Percentiles rank a stretch among this genome's conserved stretches.
Conservation (phyloP, 495 filamentous ascomycete genomes). For the Platismatia glauca region DNA sequence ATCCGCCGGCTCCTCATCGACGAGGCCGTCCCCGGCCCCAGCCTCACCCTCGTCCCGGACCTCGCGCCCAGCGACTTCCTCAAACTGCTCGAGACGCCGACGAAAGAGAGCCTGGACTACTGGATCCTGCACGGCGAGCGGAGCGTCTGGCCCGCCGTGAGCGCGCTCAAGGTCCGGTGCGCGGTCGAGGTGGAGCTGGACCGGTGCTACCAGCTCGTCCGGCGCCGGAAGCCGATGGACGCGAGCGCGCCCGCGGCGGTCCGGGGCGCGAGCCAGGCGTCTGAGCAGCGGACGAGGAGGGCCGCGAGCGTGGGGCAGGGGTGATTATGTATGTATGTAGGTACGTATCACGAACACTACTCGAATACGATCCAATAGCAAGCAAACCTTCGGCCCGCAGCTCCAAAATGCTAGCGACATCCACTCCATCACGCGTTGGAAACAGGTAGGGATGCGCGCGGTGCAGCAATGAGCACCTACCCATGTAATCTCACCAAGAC, state of each 20-base stretch:
- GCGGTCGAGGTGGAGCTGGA: slow-evolving; percentile 83
- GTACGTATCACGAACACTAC: neutral
- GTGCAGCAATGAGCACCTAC: too few relatives aligned
- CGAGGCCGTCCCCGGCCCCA: slow-evolving; percentile 74
- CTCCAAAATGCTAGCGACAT: too few relatives aligned
- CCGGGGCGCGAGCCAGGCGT: slow-evolving; percentile 6
- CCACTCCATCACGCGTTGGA: too few relatives aligned
- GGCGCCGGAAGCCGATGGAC: slow-evolving; percentile 47
- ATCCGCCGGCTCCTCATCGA: slow-evolving; percentile 77
- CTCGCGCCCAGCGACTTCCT: slow-evolving; percentile 62
- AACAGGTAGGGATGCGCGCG: too few relatives aligned
- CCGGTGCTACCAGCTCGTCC: slow-evolving; percentile 67
- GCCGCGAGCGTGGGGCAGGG: slow-evolving; percentile 13
- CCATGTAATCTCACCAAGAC: too few relatives aligned
- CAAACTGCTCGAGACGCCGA: slow-evolving; percentile 72
- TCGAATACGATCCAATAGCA: neutral
- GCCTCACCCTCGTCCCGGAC: slow-evolving; percentile 74
- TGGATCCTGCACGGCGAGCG: slow-evolving; percentile 82
- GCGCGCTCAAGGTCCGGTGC: slow-evolving; percentile 73
- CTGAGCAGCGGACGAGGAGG: slow-evolving; percentile 1
- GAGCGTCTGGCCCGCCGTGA: slow-evolving; percentile 87
- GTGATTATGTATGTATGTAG: neutral
- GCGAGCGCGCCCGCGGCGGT: neutral
- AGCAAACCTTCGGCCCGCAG: too few relatives aligned
- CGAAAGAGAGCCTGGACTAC: slow-evolving; percentile 61